Evolutionary conservation across 176 grass and related monocot genomes (phyloP).

Genomic region (Juncus effusus): DNA sequence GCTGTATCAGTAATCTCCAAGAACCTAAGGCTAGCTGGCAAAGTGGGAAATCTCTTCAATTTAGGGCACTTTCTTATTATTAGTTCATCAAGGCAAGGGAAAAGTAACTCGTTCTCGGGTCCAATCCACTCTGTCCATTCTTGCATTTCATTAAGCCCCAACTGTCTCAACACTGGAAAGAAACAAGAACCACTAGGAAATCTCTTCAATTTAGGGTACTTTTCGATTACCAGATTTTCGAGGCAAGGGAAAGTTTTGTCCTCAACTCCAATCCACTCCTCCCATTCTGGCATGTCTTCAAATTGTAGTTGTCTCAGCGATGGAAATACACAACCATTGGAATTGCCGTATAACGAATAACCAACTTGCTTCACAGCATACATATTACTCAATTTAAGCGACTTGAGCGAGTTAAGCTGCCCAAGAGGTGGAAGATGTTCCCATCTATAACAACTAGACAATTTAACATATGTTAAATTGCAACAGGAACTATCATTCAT

Average conservation of each 20-base stretch:
- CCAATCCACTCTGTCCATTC: too few relatives aligned
- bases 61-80: not conserved
- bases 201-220: conserved; percentile 5
- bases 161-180: too few relatives aligned
- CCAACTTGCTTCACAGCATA: conserved; percentile 21
- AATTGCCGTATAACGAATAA: conserved; percentile 6
- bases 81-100: too few relatives aligned
- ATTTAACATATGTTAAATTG: conserved; percentile 23
- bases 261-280: conserved; percentile 29
- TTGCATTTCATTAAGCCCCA: too few relatives aligned
- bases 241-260: conserved; percentile 25
- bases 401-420: conserved; percentile 29
- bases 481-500: conserved; percentile 4
- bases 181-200: too few relatives aligned
- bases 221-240: not conserved
- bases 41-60: conserved; percentile 11
- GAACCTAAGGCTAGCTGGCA: conserved; percentile 21
- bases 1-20: not conserved
- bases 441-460: conserved; percentile 18
- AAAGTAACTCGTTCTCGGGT: too few relatives aligned
- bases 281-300: not conserved
- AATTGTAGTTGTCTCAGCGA: conserved; percentile 21
- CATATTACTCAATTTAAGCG: conserved; percentile 25
- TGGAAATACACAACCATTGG: conserved; percentile 8
- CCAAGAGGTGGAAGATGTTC: conserved; percentile 33